phyloP scores from a whole-genome alignment of 192 early-diverging fungal species.

The Endogone sp. region DNA sequence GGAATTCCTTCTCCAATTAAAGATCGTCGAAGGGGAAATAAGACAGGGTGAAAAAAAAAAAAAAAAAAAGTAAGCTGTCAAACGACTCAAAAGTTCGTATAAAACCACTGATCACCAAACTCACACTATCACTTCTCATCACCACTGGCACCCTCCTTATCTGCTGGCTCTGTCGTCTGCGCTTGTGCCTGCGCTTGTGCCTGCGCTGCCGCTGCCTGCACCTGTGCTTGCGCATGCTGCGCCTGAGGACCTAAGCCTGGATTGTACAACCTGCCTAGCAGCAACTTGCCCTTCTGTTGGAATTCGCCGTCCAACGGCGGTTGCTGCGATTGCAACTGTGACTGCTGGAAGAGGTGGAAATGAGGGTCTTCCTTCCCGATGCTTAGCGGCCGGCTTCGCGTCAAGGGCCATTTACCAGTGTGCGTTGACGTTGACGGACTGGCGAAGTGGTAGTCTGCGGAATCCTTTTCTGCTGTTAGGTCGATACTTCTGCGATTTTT shows the following conservation, averaged over 20 bases:
- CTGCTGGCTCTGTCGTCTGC: too few relatives aligned
- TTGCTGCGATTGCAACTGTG: not conserved
- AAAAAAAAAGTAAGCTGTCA: too few relatives aligned
- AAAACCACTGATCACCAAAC: too few relatives aligned
- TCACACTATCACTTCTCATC: too few relatives aligned
- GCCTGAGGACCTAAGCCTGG: not conserved
- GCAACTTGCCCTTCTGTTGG: slow-evolving; percentile 20
- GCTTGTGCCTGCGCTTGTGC: too few relatives aligned
- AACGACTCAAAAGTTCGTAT: too few relatives aligned
- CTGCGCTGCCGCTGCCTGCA: too few relatives aligned
- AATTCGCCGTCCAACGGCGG: not conserved
- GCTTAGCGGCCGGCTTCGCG: not conserved
- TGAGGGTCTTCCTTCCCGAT: not conserved
- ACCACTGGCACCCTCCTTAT: too few relatives aligned
- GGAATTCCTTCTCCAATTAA: too few relatives aligned
- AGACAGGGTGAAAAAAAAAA: too few relatives aligned
- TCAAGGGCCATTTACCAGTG: not conserved
- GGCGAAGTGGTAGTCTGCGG: not conserved
- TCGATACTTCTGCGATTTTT: not conserved
- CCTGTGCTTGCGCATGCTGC: too few relatives aligned
- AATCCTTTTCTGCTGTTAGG: not conserved
- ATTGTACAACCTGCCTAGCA: slow-evolving; percentile 30
- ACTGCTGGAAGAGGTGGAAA: not conserved
- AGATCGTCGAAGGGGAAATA: too few relatives aligned
- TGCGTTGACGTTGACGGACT: not conserved